phyloP scores from a whole-genome alignment of 257 asterid species.

The Scutellaria barbata region DNA sequence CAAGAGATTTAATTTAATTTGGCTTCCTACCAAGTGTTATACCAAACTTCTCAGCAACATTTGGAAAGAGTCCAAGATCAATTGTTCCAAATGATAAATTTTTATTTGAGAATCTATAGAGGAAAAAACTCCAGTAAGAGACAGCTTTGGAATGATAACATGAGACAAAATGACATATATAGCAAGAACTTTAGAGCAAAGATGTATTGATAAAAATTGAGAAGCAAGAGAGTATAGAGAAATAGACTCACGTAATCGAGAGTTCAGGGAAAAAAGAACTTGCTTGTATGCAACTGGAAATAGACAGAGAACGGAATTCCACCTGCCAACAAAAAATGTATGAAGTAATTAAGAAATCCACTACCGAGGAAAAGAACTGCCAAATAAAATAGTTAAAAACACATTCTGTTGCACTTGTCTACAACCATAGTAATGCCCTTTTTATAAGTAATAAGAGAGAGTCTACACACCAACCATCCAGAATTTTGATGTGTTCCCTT shows the following conservation, averaged over 20 bases:
- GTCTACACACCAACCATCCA: constrained; percentile 91
- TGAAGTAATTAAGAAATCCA: constrained; percentile 7
- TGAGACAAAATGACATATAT: neutral
- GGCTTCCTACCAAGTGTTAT: constrained; percentile 64
- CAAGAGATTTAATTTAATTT: constrained; percentile 21
- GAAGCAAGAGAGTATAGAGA: constrained; percentile 4
- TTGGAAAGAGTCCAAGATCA: constrained; percentile 97
- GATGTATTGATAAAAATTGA: neutral
- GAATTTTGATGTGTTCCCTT: constrained; percentile 74
- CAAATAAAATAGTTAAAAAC: neutral
- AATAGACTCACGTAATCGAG: constrained; percentile 80
- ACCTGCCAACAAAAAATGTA: constrained; percentile 59
- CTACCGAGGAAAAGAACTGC: constrained; percentile 1
- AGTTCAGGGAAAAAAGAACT: constrained; percentile 92
- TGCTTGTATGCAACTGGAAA: constrained; percentile 64
- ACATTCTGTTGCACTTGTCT: constrained; percentile 3
- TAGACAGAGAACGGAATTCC: constrained; percentile 79
- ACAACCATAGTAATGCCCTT: constrained; percentile 2
- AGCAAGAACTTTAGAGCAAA: constrained; percentile 1
- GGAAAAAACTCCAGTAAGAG: constrained; percentile 38
- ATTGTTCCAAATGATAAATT: constrained; percentile 78
- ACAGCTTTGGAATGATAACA: constrained; percentile 19
- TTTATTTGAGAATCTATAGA: constrained; percentile 77
- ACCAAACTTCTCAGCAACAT: constrained; percentile 93
- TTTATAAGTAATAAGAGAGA: constrained; percentile 38